Evolutionary conservation across 2,329 filamentous ascomycete species (phyloP), one percentile per base, ranked within the genome.

Genomic region (Cytospora piceicola): DNA sequence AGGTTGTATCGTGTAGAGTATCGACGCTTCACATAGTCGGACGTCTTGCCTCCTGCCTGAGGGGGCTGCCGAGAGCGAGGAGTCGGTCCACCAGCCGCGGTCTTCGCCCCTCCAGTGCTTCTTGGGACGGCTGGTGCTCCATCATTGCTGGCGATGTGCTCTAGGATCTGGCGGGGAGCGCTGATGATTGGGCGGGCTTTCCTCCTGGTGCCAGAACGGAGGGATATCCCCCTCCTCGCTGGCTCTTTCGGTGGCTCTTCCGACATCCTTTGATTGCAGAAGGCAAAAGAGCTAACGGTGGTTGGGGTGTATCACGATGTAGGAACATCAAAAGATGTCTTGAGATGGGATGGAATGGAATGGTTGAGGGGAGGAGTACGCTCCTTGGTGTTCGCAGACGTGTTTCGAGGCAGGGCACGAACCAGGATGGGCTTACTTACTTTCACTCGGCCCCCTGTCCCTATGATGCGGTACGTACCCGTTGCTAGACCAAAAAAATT

Each of bases 1-100:
- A 90, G 77, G 70, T 91, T 88, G 77, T 97, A 96, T 67, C 94
- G 89, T 52, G 94, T 94, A 49, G 95, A 98, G 78, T 98, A 99
- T 72, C 95, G 85, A 72, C 93, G 87, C 81, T 98, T 98, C 66
- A 99, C 94, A 62, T 98, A 83, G 76, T 99, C 94, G 29, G 86
- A 86, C 1, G 87, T 89, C 86, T 88, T 88, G 71, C 85, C 85
- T 60, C 85, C 82, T 53, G 79, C 79, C 65, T 79, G 75, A 42
- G 84, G 84, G 14, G 82, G 81, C 39, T 82, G 82, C 46, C 83
- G 80, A 27, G 81, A 78, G 61, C 71, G 71, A 39, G 73, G 71
- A 20, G 70, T 70, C 29, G 56, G 51, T 53, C 71, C 71, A 64
- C 68, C 71, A 65, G 67, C 67, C 70, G 70, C 75, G 69, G 70